A percentile compares a stretch with the other conserved stretches of the same genome.
phyloP scores from a whole-genome alignment of 2,329 filamentous ascomycete species.

The Stagonosporopsis vannaccii region DNA sequence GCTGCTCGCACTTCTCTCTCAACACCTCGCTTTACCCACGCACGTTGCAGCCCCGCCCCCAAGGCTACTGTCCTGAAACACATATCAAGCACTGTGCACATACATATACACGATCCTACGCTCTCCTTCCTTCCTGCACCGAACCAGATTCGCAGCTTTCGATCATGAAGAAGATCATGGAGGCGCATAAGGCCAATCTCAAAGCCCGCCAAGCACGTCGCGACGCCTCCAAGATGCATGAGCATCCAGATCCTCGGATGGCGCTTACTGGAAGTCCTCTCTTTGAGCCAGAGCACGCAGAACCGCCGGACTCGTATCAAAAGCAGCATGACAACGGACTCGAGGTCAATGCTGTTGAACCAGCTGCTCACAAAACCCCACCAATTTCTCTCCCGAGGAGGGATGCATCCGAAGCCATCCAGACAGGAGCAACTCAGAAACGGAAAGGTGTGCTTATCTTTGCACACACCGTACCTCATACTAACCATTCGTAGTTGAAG shows the following conservation, averaged over 20 bases:
- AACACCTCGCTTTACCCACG: background rate
- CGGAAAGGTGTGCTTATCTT: constrained; percentile 3
- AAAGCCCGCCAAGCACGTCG: background rate
- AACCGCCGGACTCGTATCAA: background rate
- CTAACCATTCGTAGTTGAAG: background rate
- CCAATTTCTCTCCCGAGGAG: background rate
- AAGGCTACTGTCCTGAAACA: background rate
- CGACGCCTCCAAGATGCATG: background rate
- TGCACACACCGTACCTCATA: background rate
- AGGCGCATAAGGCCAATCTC: background rate
- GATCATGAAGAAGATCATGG: background rate
- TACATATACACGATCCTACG: background rate
- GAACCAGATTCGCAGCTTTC: background rate
- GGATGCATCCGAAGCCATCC: no score
- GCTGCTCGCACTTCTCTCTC: background rate
- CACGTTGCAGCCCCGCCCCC: background rate
- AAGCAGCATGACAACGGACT: background rate
- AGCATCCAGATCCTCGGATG: background rate
- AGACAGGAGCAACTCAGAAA: background rate
- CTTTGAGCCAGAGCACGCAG: background rate
- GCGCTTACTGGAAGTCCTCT: background rate
- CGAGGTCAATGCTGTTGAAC: background rate
- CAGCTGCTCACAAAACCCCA: no score
- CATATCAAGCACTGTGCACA: background rate
- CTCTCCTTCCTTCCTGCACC: background rate